These are phyloP conservation scores for Metschnikowia baotianmanensis DNA, from an alignment of 805 yeast genomes.

Conservation along the genomic window DNA sequence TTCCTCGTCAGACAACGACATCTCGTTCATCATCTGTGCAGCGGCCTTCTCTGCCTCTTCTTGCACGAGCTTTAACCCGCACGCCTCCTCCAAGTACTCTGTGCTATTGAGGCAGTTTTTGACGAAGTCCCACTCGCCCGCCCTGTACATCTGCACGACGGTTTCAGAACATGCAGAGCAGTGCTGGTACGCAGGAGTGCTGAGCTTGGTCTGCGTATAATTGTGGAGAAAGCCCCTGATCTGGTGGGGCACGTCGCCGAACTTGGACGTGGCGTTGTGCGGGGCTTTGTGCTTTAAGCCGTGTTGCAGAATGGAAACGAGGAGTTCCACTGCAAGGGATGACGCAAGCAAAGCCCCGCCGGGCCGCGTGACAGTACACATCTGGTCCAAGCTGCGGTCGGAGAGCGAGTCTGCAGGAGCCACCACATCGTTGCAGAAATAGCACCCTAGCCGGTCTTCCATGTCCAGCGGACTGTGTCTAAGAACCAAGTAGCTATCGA, in stretches of 20 bases:
- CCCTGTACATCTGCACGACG: constrained; percentile 51
- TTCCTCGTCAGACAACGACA: constrained; percentile 17
- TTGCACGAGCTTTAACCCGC: constrained; percentile 78
- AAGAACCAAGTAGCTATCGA: constrained; percentile 91
- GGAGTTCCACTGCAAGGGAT: constrained; percentile 78
- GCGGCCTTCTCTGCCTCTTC: constrained; percentile 60
- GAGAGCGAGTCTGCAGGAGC: constrained; percentile 90
- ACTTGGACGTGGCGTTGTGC: constrained; percentile 29
- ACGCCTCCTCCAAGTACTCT: constrained; percentile 65
- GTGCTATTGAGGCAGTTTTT: constrained; percentile 63
- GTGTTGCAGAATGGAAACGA: constrained; percentile 73
- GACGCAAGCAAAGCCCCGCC: constrained; percentile 91
- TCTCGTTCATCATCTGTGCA: constrained; percentile 24
- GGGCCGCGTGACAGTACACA: constrained; percentile 98
- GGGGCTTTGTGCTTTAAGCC: constrained; percentile 48
- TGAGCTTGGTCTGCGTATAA: constrained; percentile 61
- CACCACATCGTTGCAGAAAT: constrained; percentile 92
- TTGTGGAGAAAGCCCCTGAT: constrained; percentile 78
- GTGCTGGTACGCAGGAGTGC: constrained; percentile 67
- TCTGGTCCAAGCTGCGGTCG: constrained; percentile 89
- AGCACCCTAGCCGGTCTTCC: constrained; percentile 72
- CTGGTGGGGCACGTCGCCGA: constrained; percentile 87
- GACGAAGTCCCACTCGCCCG: constrained; percentile 80
- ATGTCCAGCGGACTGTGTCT: constrained; percentile 53
- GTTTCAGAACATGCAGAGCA: constrained; percentile 84